Evolutionary conservation across 768 basidiomycete species (phyloP).

Genomic region (Mycena epipterygia): DNA sequence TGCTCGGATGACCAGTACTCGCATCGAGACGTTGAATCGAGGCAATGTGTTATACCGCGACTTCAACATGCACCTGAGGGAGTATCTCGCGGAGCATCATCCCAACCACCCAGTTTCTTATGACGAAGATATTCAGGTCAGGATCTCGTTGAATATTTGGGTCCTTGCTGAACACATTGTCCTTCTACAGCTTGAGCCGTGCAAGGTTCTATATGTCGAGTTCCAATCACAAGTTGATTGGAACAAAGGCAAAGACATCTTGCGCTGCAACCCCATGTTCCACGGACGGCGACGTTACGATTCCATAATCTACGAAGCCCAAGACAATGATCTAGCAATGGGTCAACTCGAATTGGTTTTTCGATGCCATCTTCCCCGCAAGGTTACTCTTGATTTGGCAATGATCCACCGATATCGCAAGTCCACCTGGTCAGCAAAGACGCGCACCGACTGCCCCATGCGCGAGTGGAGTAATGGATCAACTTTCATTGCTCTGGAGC

Average conservation of each 20-base stretch:
- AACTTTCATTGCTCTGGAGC: constrained; percentile 17
- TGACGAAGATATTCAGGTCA: constrained; percentile 17
- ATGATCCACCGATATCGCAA: too few species aligned
- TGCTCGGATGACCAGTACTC: background rate
- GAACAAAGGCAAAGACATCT: constrained; percentile 6
- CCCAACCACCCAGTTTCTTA: background rate
- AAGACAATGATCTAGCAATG: constrained; percentile 12
- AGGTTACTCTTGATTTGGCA: too few species aligned
- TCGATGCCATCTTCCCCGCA: constrained; percentile 12
- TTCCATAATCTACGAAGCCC: constrained; percentile 17
- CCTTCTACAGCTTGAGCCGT: background rate
- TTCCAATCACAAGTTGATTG: constrained; percentile 22
- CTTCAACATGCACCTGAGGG: constrained; percentile 22
- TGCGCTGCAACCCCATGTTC: constrained; percentile 28
- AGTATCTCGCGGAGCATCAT: constrained; percentile 20
- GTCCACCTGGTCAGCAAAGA: too few species aligned
- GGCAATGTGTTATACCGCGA: constrained; percentile 5
- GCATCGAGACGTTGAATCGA: background rate
- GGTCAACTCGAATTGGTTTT: constrained; percentile 19
- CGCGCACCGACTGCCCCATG: too few species aligned
- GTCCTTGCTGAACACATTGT: background rate
- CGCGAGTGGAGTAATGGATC: background rate
- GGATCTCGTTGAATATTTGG: too few species aligned
- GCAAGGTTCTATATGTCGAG: constrained; percentile 14
- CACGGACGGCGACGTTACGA: constrained; percentile 12